These are phyloP conservation scores for Cryptococcus deneoformans DNA, from an alignment of 1,284 basidiomycete genomes.

Conservation along the genomic window DNA sequence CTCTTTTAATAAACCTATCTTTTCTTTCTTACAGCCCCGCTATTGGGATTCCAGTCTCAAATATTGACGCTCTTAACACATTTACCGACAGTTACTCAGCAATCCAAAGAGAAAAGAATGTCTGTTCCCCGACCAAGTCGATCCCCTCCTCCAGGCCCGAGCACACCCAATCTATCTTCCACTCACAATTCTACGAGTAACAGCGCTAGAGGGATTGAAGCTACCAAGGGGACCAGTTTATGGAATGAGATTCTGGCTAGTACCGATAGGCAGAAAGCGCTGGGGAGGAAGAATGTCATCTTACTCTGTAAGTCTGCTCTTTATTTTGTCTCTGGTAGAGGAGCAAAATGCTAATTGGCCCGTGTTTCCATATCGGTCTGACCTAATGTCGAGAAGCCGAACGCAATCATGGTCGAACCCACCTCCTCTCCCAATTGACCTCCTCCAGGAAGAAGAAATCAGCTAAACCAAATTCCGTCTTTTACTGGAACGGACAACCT, in stretches of 20 bases:
- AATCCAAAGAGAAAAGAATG: too few relatives aligned
- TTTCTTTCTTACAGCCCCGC: too few relatives aligned
- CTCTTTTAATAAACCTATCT: too few relatives aligned
- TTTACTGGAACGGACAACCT: background rate
- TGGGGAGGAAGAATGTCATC: constrained; percentile 78
- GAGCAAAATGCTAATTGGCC: background rate
- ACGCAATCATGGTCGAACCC: constrained; percentile 35
- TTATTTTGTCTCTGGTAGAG: background rate
- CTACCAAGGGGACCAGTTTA: constrained; percentile 42
- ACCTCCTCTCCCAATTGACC: constrained; percentile 15
- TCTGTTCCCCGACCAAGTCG: too few relatives aligned
- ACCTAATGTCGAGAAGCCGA: constrained; percentile 65
- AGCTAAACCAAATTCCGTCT: constrained; percentile 34
- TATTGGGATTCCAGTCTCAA: too few relatives aligned
- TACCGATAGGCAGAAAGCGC: constrained; percentile 66
- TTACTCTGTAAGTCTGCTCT: constrained; percentile 66
- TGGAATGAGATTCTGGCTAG: constrained; percentile 90
- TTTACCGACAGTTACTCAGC: too few relatives aligned
- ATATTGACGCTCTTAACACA: too few relatives aligned
- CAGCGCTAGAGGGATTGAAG: background rate
- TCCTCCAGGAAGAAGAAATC: constrained; percentile 5
- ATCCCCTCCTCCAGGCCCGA: background rate
- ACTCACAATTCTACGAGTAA: background rate
- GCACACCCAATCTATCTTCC: background rate
- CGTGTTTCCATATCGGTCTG: background rate